phyloP scores from a whole-genome alignment of 306 rosid species.

The Quercus robur region DNA sequence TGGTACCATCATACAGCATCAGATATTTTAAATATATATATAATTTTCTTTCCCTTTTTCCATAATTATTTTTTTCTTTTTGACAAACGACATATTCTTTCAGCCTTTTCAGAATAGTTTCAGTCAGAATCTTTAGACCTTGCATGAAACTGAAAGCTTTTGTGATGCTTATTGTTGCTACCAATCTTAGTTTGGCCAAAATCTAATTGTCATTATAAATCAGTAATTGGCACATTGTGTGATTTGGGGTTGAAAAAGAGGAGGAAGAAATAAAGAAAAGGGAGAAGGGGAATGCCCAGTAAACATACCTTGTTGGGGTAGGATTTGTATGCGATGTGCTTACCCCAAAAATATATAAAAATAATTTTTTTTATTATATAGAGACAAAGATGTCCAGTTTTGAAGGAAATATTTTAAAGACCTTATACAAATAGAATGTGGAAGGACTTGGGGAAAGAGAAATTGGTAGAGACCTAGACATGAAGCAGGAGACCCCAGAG shows the following conservation, averaged over 20 bases:
- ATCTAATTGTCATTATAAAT: neutral
- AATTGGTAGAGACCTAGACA: neutral
- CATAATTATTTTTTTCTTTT: neutral
- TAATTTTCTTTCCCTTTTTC: no score
- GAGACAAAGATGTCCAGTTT: neutral
- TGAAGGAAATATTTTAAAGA: neutral
- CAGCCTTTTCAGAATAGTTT: neutral
- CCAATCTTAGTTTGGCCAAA: neutral
- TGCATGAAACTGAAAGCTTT: neutral
- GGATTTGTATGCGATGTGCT: neutral
- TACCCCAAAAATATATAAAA: neutral
- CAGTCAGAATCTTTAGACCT: neutral
- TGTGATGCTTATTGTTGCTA: neutral
- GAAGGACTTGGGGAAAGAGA: neutral
- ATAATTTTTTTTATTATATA: neutral
- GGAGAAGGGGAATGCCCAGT: neutral
- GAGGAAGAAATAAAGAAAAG: neutral
- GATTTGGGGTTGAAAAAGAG: no score
- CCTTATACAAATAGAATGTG: neutral
- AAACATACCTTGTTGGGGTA: neutral
- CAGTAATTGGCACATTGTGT: no score
- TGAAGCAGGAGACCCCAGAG: neutral
- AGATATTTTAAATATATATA: no score
- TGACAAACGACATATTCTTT: neutral
- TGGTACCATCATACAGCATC: no score